Conservation (phyloP, 2,329 filamentous ascomycete species). For the Mycogone perniciosa region DNA sequence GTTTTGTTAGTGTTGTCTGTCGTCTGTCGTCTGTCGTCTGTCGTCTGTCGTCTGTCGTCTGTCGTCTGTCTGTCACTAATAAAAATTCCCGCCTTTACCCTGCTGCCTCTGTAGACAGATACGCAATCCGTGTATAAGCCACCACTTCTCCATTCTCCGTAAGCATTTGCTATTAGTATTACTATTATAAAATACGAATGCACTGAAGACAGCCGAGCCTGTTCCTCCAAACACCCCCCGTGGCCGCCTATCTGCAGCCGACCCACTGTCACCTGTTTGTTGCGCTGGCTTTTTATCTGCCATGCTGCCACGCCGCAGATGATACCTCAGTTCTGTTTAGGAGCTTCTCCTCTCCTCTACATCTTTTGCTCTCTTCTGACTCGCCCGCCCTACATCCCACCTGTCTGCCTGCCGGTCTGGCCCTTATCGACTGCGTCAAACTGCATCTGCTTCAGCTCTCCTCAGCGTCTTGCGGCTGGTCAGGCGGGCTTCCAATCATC, state of each 20-base stretch:
- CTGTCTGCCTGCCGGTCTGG: too few relatives aligned
- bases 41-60: too few relatives aligned
- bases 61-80: too few relatives aligned
- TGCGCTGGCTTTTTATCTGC: background rate
- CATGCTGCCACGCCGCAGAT: constrained; percentile 2
- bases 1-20: background rate
- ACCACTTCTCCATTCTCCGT: background rate
- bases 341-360: background rate
- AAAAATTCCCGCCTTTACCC: too few relatives aligned
- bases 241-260: background rate
- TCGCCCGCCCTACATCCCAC: too few relatives aligned
- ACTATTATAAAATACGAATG: background rate
- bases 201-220: background rate
- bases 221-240: background rate
- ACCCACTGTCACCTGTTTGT: background rate
- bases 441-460: too few relatives aligned
- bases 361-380: too few relatives aligned
- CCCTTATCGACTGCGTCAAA: too few relatives aligned
- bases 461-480: too few relatives aligned
- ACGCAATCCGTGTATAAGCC: background rate
- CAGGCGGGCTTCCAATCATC: too few relatives aligned
- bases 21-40: too few relatives aligned
- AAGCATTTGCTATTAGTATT: background rate
- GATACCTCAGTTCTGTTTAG: background rate
- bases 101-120: too few relatives aligned